Evolutionary conservation across 192 early-diverging fungal genomes (phyloP), one percentile per base, ranked within the genome.

Genomic region (Gigaspora rosea): DNA sequence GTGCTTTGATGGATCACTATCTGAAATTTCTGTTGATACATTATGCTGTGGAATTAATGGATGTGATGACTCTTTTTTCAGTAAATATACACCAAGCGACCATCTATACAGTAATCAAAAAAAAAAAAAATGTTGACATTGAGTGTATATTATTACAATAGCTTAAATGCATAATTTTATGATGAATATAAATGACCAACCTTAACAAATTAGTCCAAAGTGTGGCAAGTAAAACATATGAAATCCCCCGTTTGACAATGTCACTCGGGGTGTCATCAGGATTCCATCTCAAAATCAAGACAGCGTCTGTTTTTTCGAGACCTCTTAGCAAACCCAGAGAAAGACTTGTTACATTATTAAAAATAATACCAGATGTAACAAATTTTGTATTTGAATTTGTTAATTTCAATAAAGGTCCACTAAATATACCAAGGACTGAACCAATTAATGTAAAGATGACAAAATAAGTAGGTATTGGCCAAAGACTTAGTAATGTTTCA

Each of bases 341-440:
- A 58, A 74, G 52, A 12, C 63, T 68, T 8, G 78, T 79, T 10
- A 74, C 73, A 10, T 79, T 79, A 20, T 79, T 73, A 48, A 79
- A 79, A 12, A 79, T 79, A 41, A 79, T 66, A 1, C 78, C 71
- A 22, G 78, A 68, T 8, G 46, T 54, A n/a, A 69, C 32, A 33
- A 79, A 79, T 69, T 61, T 79, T 12, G 52, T 66, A 22, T 54
- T 20, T 54, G 72, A 36, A 33, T 15, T 8, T 1, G 47, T 20
- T n/a, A 74, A 75, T 12, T 61, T 58, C 18, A 73, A 75, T 58
- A 79, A 15, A 47, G 75, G 68, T 68, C 78, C 73, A 7, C 64
- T 64, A 10, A 79, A 35, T 15, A 69, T 8, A 12, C 59, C 78
- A 32, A 75, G 13, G 32, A 13, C 13, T 18, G 49, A 20, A 35